Conservation (phyloP, 140 eudicot genomes). For the Cichorium intybus region DNA sequence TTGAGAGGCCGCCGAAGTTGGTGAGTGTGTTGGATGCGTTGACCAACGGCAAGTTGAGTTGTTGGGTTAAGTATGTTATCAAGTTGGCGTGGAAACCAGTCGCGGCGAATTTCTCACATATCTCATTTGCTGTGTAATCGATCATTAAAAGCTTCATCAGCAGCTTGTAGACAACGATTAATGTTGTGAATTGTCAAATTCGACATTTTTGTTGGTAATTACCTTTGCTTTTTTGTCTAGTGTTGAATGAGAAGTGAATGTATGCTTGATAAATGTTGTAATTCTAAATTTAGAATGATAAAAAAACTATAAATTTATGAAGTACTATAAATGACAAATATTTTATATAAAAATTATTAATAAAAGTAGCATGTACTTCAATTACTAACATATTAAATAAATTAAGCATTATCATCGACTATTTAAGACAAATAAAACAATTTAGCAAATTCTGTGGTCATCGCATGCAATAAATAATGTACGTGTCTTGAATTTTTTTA, state of each 20-base stretch:
- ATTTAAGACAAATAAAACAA: too few relatives aligned
- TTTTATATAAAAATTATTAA: too few relatives aligned
- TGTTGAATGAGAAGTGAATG: neutral
- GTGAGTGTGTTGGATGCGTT: slow-evolving; percentile 70
- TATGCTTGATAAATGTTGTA: too few relatives aligned
- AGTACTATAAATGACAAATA: too few relatives aligned
- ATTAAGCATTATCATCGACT: too few relatives aligned
- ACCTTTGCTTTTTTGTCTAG: neutral
- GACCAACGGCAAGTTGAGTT: slow-evolving; percentile 73
- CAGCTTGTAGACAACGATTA: neutral
- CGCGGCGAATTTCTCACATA: slow-evolving; percentile 68
- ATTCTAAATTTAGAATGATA: too few relatives aligned
- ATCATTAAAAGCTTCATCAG: neutral
- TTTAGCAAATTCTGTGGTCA: neutral
- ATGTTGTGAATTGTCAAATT: neutral
- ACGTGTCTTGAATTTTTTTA: neutral
- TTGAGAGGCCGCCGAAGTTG: slow-evolving; percentile 56
- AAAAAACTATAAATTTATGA: too few relatives aligned
- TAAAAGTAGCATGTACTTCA: too few relatives aligned
- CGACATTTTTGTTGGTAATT: neutral
- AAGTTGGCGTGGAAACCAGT: slow-evolving; percentile 74
- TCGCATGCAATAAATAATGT: neutral
- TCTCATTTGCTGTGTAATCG: slow-evolving; percentile 59
- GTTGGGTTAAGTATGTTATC: slow-evolving; percentile 64
- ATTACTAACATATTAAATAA: too few relatives aligned